Percentiles rank a stretch among this genome's conserved stretches.
Evolutionary conservation across 208 protist species (phyloP).

Genomic region (Borovskyia barvae): DNA sequence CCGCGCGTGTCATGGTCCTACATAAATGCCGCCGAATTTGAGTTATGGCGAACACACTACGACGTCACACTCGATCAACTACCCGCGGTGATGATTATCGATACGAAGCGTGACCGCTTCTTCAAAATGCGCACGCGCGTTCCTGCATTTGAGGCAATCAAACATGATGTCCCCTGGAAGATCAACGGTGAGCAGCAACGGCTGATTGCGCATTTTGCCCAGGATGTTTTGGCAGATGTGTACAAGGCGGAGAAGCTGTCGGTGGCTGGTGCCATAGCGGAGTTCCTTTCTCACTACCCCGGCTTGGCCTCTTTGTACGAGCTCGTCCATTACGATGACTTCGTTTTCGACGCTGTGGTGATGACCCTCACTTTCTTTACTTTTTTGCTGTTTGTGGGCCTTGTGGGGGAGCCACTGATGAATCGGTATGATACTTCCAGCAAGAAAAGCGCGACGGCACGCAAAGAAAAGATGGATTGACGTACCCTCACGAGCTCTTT

Average conservation of each 20-base stretch:
- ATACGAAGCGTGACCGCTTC: slow-evolving; percentile 65
- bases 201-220: slow-evolving; percentile 53
- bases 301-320: slow-evolving; percentile 47
- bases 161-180: slow-evolving; percentile 57
- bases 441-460: slow-evolving; percentile 24
- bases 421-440: slow-evolving; percentile 23
- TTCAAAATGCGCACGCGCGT: slow-evolving; percentile 59
- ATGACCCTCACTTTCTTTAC: slow-evolving; percentile 56
- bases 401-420: slow-evolving; percentile 66
- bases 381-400: slow-evolving; percentile 55
- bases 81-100: slow-evolving; percentile 77
- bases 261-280: slow-evolving; percentile 46
- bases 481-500: too few species aligned
- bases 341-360: slow-evolving; percentile 55
- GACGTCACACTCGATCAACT: slow-evolving; percentile 48
- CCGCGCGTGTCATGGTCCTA: slow-evolving; percentile 59
- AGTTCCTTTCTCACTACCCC: slow-evolving; percentile 53
- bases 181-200: slow-evolving; percentile 57
- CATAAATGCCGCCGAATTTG: slow-evolving; percentile 42
- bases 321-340: slow-evolving; percentile 67
- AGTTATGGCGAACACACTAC: slow-evolving; percentile 64
- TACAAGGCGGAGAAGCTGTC: slow-evolving; percentile 64
- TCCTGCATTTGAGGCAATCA: slow-evolving; percentile 66
- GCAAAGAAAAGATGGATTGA: slow-evolving; percentile 42
- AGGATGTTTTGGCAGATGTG: slow-evolving; percentile 46